Conservation (phyloP, 441 rosid genomes). For the Jatropha multifida region DNA sequence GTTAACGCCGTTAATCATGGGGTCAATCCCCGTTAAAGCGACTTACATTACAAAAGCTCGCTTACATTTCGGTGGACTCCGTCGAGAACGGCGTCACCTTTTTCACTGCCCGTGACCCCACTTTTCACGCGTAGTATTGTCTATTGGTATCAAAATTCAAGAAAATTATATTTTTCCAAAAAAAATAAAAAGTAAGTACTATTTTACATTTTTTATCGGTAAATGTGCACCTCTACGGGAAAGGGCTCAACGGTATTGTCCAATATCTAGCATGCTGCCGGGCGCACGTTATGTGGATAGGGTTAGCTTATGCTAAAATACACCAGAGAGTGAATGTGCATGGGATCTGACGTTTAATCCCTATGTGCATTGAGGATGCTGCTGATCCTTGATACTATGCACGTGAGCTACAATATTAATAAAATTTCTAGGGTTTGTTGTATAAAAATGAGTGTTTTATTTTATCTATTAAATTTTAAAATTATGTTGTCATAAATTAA, state of each 20-base stretch:
- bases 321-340: neutral
- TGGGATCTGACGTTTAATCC: slow-evolving; percentile 29
- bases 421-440: too few relatives aligned
- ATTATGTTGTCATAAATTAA: too few relatives aligned
- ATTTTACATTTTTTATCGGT: neutral
- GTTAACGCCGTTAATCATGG: slow-evolving; percentile 43
- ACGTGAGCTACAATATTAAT: slow-evolving; percentile 24
- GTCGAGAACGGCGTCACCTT: slow-evolving; percentile 28
- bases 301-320: neutral
- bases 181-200: too few relatives aligned
- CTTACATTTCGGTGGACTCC: slow-evolving; percentile 13
- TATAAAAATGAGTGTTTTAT: too few relatives aligned
- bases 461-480: too few relatives aligned
- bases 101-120: slow-evolving; percentile 9
- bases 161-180: neutral
- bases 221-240: slow-evolving; percentile 28
- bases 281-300: slow-evolving; percentile 16
- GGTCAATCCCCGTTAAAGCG: slow-evolving; percentile 15
- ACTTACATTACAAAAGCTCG: neutral
- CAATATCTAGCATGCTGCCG: neutral
- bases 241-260: slow-evolving; percentile 26
- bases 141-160: neutral
- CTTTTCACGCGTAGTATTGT: slow-evolving; percentile 2
- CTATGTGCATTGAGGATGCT: slow-evolving; percentile 26
- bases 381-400: slow-evolving; percentile 24